Percentiles rank a stretch among this genome's conserved stretches.
Conservation (phyloP, 2,329 filamentous ascomycete genomes). For the Ophiostoma sp. region DNA sequence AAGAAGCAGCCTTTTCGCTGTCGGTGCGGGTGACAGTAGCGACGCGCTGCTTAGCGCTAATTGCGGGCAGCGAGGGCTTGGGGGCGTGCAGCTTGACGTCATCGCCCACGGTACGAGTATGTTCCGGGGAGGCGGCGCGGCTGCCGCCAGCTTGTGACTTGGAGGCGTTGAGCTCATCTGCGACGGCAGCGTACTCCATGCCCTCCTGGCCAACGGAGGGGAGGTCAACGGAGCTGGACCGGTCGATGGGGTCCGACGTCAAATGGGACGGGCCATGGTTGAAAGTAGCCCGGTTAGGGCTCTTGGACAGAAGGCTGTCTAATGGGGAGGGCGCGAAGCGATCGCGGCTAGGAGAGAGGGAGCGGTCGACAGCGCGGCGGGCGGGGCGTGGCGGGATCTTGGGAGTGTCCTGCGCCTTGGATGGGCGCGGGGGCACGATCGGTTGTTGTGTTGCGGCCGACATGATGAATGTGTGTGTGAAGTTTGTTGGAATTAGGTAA, state of each 20-base stretch:
- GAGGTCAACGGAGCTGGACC: constrained; percentile 75
- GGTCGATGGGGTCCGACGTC: constrained; percentile 48
- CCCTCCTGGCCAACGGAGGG: constrained; percentile 89
- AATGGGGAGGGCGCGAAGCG: constrained; percentile 84
- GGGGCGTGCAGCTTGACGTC: constrained; percentile 87
- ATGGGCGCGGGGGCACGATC: constrained; percentile 58
- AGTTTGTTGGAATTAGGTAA: not conserved
- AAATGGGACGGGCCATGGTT: constrained; percentile 33
- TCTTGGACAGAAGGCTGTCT: constrained; percentile 58
- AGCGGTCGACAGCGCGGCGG: constrained; percentile 69
- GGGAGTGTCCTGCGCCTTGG: constrained; percentile 58
- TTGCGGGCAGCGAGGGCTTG: constrained; percentile 77
- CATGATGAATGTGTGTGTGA: constrained; percentile 41
- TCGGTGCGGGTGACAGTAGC: constrained; percentile 85
- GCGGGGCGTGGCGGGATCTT: constrained; percentile 76
- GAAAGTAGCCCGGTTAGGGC: constrained; percentile 41
- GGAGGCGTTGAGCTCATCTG: constrained; percentile 45
- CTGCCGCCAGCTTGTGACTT: constrained; percentile 43
- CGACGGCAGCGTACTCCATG: constrained; percentile 71
- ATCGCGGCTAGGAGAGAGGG: constrained; percentile 73
- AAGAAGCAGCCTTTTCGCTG: constrained; percentile 81
- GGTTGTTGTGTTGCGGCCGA: constrained; percentile 53
- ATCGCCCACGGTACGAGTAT: constrained; percentile 75
- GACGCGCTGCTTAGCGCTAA: constrained; percentile 80
- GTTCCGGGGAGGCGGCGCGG: constrained; percentile 57